These are phyloP conservation scores for Colletotrichum musae DNA, from an alignment of 2,329 filamentous ascomycete genomes.

Conservation along the genomic window DNA sequence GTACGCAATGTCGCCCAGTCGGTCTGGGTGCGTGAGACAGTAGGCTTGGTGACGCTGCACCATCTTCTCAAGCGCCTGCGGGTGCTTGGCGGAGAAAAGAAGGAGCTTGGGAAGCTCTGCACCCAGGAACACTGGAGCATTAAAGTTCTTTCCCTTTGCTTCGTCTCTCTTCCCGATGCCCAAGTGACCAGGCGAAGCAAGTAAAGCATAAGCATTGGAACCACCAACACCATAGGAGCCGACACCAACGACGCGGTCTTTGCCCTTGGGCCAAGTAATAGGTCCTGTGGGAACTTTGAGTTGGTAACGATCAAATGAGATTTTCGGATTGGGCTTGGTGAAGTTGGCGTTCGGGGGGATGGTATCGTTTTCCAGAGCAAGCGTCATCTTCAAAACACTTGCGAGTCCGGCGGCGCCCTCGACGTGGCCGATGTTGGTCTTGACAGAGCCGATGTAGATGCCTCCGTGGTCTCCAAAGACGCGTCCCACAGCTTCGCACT, in stretches of 20 bases:
- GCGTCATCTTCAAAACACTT: slow-evolving; percentile 50
- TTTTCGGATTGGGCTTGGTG: slow-evolving; percentile 36
- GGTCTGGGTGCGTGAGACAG: slow-evolving; percentile 26
- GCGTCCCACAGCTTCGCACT: slow-evolving; percentile 52
- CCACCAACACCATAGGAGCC: slow-evolving; percentile 55
- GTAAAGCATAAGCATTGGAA: slow-evolving; percentile 28
- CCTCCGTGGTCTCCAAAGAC: slow-evolving; percentile 48
- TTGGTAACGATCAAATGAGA: slow-evolving; percentile 37
- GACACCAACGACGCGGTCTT: slow-evolving; percentile 48
- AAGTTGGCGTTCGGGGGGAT: slow-evolving; percentile 40
- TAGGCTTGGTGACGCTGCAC: slow-evolving; percentile 39
- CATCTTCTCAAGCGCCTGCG: slow-evolving; percentile 33
- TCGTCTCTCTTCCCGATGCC: not conserved
- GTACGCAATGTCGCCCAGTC: slow-evolving; percentile 46
- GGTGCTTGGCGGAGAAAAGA: slow-evolving; percentile 27
- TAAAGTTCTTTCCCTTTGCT: accelerated
- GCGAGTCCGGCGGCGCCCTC: slow-evolving; percentile 52
- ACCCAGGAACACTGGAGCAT: not conserved
- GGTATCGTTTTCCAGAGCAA: slow-evolving; percentile 42
- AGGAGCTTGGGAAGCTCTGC: not conserved
- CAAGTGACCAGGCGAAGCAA: slow-evolving; percentile 7
- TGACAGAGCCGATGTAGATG: slow-evolving; percentile 49
- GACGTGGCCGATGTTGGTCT: slow-evolving; percentile 56
- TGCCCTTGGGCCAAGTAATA: slow-evolving; percentile 45
- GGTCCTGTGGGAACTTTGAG: slow-evolving; percentile 47